Conservation (phyloP, 1,284 basidiomycete genomes). For the Tremellales sp. region DNA sequence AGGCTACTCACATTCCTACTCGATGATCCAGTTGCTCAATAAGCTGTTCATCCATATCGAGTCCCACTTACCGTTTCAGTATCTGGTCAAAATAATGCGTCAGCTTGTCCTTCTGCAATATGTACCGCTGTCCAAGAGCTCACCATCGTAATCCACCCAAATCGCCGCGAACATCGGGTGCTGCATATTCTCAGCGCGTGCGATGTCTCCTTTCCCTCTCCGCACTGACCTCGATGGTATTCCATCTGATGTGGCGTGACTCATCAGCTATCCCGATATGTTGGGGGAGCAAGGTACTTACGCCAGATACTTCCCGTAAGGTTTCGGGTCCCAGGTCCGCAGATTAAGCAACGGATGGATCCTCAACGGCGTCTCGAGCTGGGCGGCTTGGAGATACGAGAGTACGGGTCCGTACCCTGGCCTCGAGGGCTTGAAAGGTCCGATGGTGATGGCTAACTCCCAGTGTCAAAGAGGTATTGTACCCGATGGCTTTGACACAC, state of each 20-base stretch:
- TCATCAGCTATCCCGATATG: not conserved
- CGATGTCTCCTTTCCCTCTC: not conserved
- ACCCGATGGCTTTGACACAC: conserved; percentile 10
- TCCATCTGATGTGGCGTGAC: not conserved
- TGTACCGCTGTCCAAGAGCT: conserved; percentile 1
- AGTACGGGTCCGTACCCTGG: conserved; percentile 45
- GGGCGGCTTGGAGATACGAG: conserved; percentile 43
- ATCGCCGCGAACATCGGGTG: conserved; percentile 47
- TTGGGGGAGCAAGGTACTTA: conserved; percentile 6
- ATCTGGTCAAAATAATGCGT: conserved; percentile 15
- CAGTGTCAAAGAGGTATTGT: too few species aligned
- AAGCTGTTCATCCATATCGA: not conserved
- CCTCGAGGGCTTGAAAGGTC: conserved; percentile 45
- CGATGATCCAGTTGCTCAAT: not conserved
- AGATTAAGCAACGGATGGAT: conserved; percentile 44
- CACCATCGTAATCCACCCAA: conserved; percentile 41
- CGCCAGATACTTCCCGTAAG: conserved; percentile 39
- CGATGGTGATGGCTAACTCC: conserved; percentile 36
- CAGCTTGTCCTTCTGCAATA: not conserved
- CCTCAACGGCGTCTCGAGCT: conserved; percentile 38
- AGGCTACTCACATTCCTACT: conserved; percentile 26
- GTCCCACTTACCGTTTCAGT: conserved; percentile 32
- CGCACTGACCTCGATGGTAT: not conserved
- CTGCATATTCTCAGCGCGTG: conserved; percentile 8
- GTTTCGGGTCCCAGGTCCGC: conserved; percentile 41